These are phyloP conservation scores for Apiosordaria backusii DNA, from an alignment of 495 filamentous ascomycete genomes.

Conservation along the genomic window DNA sequence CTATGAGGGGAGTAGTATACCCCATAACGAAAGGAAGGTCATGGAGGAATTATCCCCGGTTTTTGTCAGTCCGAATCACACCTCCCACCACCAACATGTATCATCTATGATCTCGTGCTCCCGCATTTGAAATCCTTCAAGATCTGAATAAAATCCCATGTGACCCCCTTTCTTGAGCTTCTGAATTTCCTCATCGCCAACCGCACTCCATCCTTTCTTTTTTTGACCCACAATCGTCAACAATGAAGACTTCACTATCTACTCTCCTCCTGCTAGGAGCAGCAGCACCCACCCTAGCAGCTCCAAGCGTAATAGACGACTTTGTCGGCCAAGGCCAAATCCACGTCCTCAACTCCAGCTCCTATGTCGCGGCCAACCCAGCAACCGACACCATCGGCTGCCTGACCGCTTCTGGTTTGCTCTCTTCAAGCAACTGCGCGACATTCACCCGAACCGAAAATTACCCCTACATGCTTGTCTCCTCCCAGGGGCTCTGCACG, in stretches of 20 bases:
- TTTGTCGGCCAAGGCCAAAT: slow-evolving; percentile 32
- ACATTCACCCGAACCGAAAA: slow-evolving; percentile 26
- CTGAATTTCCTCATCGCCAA: neutral
- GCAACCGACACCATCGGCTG: slow-evolving; percentile 32
- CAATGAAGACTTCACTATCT: neutral
- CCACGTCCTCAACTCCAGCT: slow-evolving; percentile 29
- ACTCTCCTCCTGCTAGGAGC: neutral
- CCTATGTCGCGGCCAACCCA: slow-evolving; percentile 11
- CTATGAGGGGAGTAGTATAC: neutral
- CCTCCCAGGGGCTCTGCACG: slow-evolving; percentile 29
- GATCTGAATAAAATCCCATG: neutral
- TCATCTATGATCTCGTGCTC: neutral
- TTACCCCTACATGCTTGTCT: slow-evolving; percentile 30
- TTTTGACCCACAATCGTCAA: neutral
- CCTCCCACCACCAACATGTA: neutral
- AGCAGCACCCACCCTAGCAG: neutral
- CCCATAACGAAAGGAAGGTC: neutral
- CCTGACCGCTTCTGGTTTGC: slow-evolving; percentile 26
- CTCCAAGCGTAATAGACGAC: slow-evolving; percentile 5
- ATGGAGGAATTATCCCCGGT: neutral
- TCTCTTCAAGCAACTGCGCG: slow-evolving; percentile 31
- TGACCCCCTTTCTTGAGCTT: neutral
- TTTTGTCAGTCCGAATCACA: neutral
- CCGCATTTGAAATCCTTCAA: neutral
- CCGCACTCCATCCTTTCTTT: no score